These are phyloP conservation scores for Apiospora saccharicola DNA, from an alignment of 2,329 filamentous ascomycete species.

Conservation along the genomic window DNA sequence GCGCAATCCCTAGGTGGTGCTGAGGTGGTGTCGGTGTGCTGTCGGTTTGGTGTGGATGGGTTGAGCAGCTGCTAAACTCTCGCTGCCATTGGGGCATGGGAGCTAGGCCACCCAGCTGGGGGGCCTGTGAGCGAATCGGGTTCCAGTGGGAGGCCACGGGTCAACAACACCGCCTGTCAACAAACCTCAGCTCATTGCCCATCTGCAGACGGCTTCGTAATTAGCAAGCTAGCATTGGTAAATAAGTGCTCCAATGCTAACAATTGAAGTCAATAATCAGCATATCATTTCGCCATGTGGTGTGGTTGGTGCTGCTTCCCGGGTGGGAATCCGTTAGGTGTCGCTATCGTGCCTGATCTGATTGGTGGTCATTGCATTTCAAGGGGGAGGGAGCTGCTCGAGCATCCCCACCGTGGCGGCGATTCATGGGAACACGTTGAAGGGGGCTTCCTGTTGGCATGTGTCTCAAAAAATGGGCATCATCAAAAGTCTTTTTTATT, in stretches of 20 bases:
- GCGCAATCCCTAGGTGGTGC: background rate
- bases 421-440: conserved; percentile 15
- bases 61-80: conserved; percentile 18
- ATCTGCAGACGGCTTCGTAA: conserved; percentile 17
- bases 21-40: background rate
- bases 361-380: conserved; percentile 14
- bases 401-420: conserved; percentile 6
- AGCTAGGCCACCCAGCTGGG: background rate
- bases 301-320: background rate
- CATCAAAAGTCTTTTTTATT: conserved; percentile 19
- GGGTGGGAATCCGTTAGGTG: background rate
- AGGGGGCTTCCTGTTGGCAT: conserved; percentile 1
- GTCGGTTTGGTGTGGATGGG: background rate
- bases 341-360: conserved; percentile 3
- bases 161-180: conserved; percentile 1
- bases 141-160: conserved; percentile 4
- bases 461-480: conserved; percentile 19
- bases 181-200: background rate
- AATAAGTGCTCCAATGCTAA: background rate
- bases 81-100: background rate
- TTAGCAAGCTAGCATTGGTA: background rate
- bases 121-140: conserved; percentile 9
- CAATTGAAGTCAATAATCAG: background rate
- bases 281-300: conserved; percentile 20
- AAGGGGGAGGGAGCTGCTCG: conserved; percentile 2